Evolutionary conservation across 2,329 filamentous ascomycete species (phyloP).

Genomic region (Venturia aucupariae): DNA sequence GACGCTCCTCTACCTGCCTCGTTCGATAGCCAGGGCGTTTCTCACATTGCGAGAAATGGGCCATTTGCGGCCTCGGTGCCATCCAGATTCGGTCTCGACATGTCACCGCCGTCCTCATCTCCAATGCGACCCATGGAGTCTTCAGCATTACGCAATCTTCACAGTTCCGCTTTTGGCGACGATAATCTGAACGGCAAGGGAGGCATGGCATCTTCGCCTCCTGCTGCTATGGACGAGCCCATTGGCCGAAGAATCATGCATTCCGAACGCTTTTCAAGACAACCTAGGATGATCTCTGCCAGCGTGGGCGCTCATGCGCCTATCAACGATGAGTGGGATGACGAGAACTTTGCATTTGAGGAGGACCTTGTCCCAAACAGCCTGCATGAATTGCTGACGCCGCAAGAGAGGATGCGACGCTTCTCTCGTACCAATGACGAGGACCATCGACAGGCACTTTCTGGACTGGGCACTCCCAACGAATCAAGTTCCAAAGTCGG

Average conservation of each 20-base stretch:
- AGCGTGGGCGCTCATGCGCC: constrained; percentile 44
- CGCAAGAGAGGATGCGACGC: constrained; percentile 50
- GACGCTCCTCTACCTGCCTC: constrained; percentile 90
- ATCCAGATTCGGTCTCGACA: constrained; percentile 82
- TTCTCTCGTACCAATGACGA: constrained; percentile 50
- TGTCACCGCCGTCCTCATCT: constrained; percentile 64
- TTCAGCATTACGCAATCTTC: constrained; percentile 50
- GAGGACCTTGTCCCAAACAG: constrained; percentile 77
- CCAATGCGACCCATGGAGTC: constrained; percentile 54
- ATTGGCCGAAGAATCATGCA: constrained; percentile 56
- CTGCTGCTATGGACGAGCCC: constrained; percentile 38
- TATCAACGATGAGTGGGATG: constrained; percentile 48
- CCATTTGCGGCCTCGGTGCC: constrained; percentile 90
- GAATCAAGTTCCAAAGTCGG: constrained; percentile 35
- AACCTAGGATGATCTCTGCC: constrained; percentile 49
- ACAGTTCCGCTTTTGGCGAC: constrained; percentile 59
- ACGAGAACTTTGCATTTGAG: constrained; percentile 64
- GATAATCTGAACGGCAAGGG: constrained; percentile 47
- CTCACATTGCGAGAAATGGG: constrained; percentile 79
- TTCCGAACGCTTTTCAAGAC: constrained; percentile 49
- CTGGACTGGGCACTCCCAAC: constrained; percentile 40
- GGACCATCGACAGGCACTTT: constrained; percentile 39
- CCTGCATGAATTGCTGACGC: constrained; percentile 53
- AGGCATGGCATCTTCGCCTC: constrained; percentile 22
- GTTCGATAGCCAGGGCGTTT: constrained; percentile 93